Evolutionary conservation across 139 green algal species (phyloP), one percentile per base, ranked within the genome.

Genomic region (Closterium sp.): DNA sequence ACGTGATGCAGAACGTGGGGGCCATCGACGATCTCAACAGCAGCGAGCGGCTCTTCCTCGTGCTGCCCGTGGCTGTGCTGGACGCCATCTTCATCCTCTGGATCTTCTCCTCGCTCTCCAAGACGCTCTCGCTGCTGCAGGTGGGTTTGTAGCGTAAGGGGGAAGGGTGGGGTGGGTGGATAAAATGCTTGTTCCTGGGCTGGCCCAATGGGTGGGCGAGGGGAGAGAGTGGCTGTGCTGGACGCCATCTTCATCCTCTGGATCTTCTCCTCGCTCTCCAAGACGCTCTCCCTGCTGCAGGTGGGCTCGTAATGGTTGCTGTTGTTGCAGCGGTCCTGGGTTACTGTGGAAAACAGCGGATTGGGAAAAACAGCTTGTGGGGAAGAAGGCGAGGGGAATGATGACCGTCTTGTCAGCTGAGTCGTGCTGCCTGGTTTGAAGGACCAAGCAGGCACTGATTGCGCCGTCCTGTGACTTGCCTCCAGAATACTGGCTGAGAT

Each of bases 61-160:
- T 96, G 86, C 89, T 97, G 86, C 96, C 96, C 27, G 96, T 97
- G 27, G 94, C 96, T 24, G 90, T 96, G 29, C 91, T 97, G 34
- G 96, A 97, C 89, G 95, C 94, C 10, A 86, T 97, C 70, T 96
- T 97, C 94, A 96, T 97, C 86, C 88, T 97, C 22, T 97, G 96
- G 96, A 96, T 97, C 38, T 97, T 97, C 91, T 95, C 94, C 4
- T 94, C 95, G 24, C 93, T 97, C n/a, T 96, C 95, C n/a, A 94
- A 93, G 50, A 97, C 96, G 19, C 93, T 97, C 17, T 90, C 89
- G 62, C 95, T 96, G 92, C 92, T 97, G 32, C 89, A 94, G 38
- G 92, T 94, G 90, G 10, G 89, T 30, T 79, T 3, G 10, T 92
- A 29, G 17, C 86, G 31, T 92, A 92, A 31, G 62, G 31, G 31